These are phyloP conservation scores for Aspergillus spinulosporus DNA, from an alignment of 2,329 filamentous ascomycete genomes.

Conservation along the genomic window DNA sequence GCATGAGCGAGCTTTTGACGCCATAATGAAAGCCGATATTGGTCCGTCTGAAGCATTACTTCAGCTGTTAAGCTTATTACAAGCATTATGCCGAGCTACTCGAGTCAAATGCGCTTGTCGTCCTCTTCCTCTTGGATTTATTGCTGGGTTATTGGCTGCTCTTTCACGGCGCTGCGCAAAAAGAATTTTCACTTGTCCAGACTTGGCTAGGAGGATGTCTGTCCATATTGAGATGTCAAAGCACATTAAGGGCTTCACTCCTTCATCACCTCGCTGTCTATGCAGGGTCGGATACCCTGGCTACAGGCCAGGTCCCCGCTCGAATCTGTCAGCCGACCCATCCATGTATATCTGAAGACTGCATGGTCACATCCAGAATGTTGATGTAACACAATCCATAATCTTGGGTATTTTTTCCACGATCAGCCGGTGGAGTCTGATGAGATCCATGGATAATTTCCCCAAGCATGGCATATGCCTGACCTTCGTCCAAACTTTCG, in stretches of 20 bases:
- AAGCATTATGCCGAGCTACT: neutral
- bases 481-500: conserved; percentile 9
- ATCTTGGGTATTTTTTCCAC: neutral
- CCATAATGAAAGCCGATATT: neutral
- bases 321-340: conserved; percentile 1
- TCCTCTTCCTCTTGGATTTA: too few relatives aligned
- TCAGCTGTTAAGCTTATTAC: neutral
- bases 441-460: too few relatives aligned
- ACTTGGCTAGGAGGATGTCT: too few relatives aligned
- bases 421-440: neutral
- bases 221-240: too few relatives aligned
- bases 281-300: neutral
- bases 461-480: neutral
- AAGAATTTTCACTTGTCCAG: too few relatives aligned
- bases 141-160: too few relatives aligned
- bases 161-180: too few relatives aligned
- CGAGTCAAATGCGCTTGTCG: too few relatives aligned
- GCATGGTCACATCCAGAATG: neutral
- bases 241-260: neutral
- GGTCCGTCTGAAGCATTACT: neutral
- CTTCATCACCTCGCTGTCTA: neutral
- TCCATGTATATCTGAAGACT: neutral
- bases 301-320: neutral
- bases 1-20: neutral
- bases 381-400: neutral